Base-by-base conservation (phyloP, 768 basidiomycete genomes). In the Chalciporus chontae region DNA sequence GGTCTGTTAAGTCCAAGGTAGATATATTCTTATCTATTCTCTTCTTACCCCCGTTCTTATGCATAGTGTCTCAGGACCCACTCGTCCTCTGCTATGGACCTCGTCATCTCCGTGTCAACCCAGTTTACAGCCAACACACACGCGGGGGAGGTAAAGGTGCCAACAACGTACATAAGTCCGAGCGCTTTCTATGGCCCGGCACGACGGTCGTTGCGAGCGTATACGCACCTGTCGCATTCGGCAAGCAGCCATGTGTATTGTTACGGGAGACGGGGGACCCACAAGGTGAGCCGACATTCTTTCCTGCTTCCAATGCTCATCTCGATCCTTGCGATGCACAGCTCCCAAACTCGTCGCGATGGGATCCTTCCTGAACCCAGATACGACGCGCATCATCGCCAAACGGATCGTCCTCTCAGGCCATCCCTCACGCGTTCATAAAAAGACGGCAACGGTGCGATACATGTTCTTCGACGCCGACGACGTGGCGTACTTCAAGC, bases 391-490 rank as follows among this genome's bases (percentile, higher is more conserved):
- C 19, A 78, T 97, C 64, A 79, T 94, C 52, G 85, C 92, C 40
- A 99, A 99, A 69, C 85, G 95, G n/a, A 81, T 95, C 68, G 79
- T 97, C 55, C 76, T 99, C 39, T 94, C 95, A 3, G 95, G 95
- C 0, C 94, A 96, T 69, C 95, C 95, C 1, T 90, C 93, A 81
- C 94, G 94, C 63, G 85, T 97, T 2, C 94, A 98, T 77, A 92
- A 93, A 66, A 94, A 92, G 75, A 92, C 91, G 5, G 95, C 94
- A 3, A 98, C 95, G 6, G 85, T 99, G 59, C 85, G 95, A 48
- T 98, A 97, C 74, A 90, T 99, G 91, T 98, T 98, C 74, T 98
- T 99, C 79, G 87, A 94, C 68, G 60, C 84, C 82, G 91, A 92
- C 40, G 95, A 98, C 65, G 80, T 97, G 43, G 75, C 80, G 37